Evolutionary conservation across 2,329 filamentous ascomycete species (phyloP).

Genomic region (Ceratocystis papillata): DNA sequence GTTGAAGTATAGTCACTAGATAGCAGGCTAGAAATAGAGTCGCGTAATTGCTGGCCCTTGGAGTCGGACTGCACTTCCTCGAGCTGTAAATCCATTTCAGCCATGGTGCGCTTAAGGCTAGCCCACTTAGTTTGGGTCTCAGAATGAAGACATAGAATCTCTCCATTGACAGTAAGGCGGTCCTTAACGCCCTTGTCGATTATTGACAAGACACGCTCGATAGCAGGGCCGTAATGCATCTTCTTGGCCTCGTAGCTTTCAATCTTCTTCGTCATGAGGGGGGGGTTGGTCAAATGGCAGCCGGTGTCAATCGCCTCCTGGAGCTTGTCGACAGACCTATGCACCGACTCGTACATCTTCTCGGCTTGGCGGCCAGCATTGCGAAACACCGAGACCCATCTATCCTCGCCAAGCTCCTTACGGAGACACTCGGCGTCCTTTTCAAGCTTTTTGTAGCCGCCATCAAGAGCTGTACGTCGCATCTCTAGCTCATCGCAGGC

Average conservation of each 20-base stretch:
- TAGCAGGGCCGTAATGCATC: conserved; percentile 83
- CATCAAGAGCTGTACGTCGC: conserved; percentile 62
- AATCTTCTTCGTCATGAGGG: conserved; percentile 65
- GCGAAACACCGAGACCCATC: conserved; percentile 91
- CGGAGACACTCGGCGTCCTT: conserved; percentile 80
- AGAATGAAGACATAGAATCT: conserved; percentile 74
- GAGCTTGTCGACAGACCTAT: conserved; percentile 73
- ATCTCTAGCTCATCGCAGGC: conserved; percentile 81
- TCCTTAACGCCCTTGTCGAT: conserved; percentile 95
- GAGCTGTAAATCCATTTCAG: conserved; percentile 61
- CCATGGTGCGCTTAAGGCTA: conserved; percentile 63
- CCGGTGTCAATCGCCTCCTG: conserved; percentile 67
- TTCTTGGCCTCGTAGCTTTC: conserved; percentile 94
- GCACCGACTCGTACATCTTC: conserved; percentile 94
- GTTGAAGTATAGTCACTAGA: conserved; percentile 65
- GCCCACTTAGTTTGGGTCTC: conserved; percentile 80
- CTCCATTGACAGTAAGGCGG: conserved; percentile 90
- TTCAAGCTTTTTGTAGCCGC: conserved; percentile 78
- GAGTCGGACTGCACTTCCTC: conserved; percentile 58
- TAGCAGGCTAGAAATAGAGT: conserved; percentile 82
- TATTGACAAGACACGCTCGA: conserved; percentile 80
- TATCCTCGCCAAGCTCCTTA: conserved; percentile 85
- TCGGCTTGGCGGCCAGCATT: conserved; percentile 84
- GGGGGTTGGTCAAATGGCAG: conserved; percentile 60
- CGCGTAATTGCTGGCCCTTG: conserved; percentile 65